Evolutionary conservation across 495 filamentous ascomycete genomes (phyloP), one percentile per base, ranked within the genome.

Genomic region (Glarea lozoyensis): DNA sequence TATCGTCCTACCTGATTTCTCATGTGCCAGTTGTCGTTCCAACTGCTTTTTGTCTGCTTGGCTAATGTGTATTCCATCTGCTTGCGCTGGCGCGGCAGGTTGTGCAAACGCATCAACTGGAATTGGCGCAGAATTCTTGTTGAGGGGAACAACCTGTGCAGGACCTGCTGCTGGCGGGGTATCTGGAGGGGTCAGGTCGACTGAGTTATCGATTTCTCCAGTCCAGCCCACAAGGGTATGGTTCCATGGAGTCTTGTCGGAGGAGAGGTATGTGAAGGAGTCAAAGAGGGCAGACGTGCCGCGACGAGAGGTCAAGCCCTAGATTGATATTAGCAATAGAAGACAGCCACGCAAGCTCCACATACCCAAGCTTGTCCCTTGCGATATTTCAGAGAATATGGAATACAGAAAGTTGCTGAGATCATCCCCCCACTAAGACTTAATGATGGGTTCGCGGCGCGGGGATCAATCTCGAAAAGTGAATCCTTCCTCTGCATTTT

Each of bases 151-250:
- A 30, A 33, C 33, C 2, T 42, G 48, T n/a, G 39, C 40, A 10
- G 64, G 57, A 0, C 62, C 70, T 0, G 69, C 64, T 10, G 60
- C 56, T 7, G 63, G 57, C n/a, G 69, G 62, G 6, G 63, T 63
- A 35, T 58, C 57, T 12, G 66, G 60, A 7, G 65, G 61, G 11
- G 62, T 59, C 15, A 59, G 40, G 19, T 76, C 66, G 11, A 62
- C 31, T 9, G 69, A 59, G 2, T 68, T 63, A 40, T 83, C 75
- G 34, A 96, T 83, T 59, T 96, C 88, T 23, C 89, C 89, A 1
- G 89, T 90, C 89, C 89, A 96, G 15, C 83, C 88, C 37, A 96
- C 82, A 1, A 94, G 68, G 0, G 81, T 87, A 63, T 93, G 88
- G 52, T 84, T 82, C 86, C 86, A 96, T 16, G 75, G 72, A 6